These are phyloP conservation scores for Calamus simplicifolius DNA, from an alignment of 176 grass and related monocot species.

Conservation along the genomic window DNA sequence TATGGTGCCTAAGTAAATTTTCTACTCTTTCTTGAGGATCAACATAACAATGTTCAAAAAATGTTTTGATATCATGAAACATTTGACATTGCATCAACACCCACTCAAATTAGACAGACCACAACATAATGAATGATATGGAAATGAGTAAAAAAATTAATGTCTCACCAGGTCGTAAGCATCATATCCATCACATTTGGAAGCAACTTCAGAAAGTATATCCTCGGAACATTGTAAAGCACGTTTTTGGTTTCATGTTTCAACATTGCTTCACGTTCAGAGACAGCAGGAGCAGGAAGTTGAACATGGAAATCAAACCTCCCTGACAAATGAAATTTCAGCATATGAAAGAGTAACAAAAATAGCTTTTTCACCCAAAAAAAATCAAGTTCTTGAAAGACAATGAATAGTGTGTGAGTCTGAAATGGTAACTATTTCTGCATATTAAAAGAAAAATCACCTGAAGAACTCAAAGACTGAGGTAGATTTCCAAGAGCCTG, in stretches of 20 bases:
- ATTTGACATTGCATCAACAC: too few relatives aligned
- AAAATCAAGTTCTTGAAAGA: too few relatives aligned
- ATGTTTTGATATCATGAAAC: too few relatives aligned
- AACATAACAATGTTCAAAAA: too few relatives aligned
- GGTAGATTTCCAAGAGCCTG: conserved; percentile 72
- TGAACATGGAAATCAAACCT: conserved; percentile 96
- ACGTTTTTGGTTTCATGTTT: conserved; percentile 61
- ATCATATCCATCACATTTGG: conserved; percentile 96
- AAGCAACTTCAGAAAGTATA: conserved; percentile 65
- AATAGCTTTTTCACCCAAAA: too few relatives aligned
- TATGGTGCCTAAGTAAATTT: too few relatives aligned
- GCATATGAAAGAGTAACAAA: neutral
- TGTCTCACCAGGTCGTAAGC: conserved; percentile 82
- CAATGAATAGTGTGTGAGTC: too few relatives aligned
- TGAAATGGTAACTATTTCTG: too few relatives aligned
- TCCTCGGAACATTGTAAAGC: conserved; percentile 60
- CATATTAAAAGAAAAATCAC: conserved; percentile 27
- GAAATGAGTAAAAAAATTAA: neutral
- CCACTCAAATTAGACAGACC: too few relatives aligned
- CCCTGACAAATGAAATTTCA: conserved; percentile 28
- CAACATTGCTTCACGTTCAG: conserved; percentile 69
- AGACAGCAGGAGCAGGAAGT: conserved; percentile 63
- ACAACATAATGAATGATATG: too few relatives aligned
- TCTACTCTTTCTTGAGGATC: too few relatives aligned
- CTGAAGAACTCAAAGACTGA: conserved; percentile 74